Percentiles rank a stretch among this genome's conserved stretches.
Conservation (phyloP, 768 basidiomycete species). For the Flagelloscypha sp. region DNA sequence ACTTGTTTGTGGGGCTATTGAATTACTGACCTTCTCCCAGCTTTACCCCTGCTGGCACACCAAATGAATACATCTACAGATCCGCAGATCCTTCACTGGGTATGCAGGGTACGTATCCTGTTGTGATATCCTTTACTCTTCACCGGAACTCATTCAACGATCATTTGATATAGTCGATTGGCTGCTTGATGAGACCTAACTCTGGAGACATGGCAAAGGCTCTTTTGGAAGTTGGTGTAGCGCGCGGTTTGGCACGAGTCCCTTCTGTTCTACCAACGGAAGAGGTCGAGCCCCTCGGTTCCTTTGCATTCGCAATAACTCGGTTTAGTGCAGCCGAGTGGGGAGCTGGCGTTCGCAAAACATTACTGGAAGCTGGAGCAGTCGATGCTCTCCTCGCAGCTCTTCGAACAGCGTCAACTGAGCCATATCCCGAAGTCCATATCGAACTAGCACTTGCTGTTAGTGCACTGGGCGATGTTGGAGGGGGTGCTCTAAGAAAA, state of each 20-base stretch:
- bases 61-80: slow-evolving; percentile 13
- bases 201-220: slow-evolving; percentile 17
- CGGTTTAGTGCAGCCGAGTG: slow-evolving; percentile 20
- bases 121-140: too few species aligned
- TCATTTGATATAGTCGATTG: too few species aligned
- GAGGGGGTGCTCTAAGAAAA: slow-evolving; percentile 17
- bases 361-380: slow-evolving; percentile 19
- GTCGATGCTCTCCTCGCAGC: slow-evolving; percentile 20
- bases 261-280: slow-evolving; percentile 18
- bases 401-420: slow-evolving; percentile 17
- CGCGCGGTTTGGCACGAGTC: slow-evolving; percentile 16
- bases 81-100: slow-evolving; percentile 15
- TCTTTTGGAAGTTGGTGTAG: slow-evolving; percentile 18
- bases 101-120: too few species aligned
- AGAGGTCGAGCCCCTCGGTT: slow-evolving; percentile 16
- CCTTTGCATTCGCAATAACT: slow-evolving; percentile 20
- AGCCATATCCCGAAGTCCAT: slow-evolving; percentile 16
- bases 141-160: too few species aligned
- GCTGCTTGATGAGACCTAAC: slow-evolving; percentile 21
- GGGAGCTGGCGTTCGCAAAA: slow-evolving; percentile 17
- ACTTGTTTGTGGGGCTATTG: too few species aligned
- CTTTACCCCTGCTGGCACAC: slow-evolving; percentile 13
- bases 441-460: slow-evolving; percentile 19
- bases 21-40: too few species aligned
- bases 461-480: slow-evolving; percentile 19